Conservation (phyloP, 2,329 filamentous ascomycete genomes). For the Diplodia seriata region DNA sequence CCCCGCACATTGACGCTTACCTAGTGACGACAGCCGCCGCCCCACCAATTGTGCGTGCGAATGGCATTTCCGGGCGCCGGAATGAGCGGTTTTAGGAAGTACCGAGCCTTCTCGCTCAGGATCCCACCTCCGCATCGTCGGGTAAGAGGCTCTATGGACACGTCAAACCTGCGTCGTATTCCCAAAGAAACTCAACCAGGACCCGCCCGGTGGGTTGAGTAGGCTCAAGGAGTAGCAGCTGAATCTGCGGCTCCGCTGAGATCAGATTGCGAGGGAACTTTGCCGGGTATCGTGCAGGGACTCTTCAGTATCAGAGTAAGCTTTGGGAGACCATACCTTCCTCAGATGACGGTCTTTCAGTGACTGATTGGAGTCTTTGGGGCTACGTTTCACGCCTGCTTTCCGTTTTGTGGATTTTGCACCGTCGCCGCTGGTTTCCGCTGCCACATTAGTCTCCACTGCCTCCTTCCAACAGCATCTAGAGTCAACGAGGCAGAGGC, state of each 20-base stretch:
- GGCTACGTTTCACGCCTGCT: not conserved
- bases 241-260: not conserved
- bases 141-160: slow-evolving; percentile 2
- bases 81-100: slow-evolving; percentile 3
- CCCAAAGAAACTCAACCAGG: not conserved
- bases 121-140: slow-evolving; percentile 6
- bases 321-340: not conserved
- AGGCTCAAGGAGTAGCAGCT: not conserved
- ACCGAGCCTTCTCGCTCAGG: not conserved
- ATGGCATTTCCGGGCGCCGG: slow-evolving; percentile 15
- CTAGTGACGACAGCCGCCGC: too few relatives aligned
- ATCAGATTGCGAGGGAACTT: not conserved
- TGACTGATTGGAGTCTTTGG: too few relatives aligned
- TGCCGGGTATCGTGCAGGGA: not conserved
- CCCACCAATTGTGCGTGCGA: not conserved
- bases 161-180: not conserved
- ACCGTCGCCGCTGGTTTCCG: slow-evolving; percentile 1
- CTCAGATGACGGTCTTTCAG: too few relatives aligned
- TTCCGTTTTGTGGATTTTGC: not conserved
- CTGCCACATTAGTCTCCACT: too few relatives aligned
- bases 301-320: not conserved
- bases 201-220: not conserved
- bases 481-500: too few relatives aligned
- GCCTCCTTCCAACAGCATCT: too few relatives aligned
- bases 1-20: not conserved